These are phyloP conservation scores for Trichoderma sp. DNA, from an alignment of 2,329 filamentous ascomycete species.

Conservation along the genomic window DNA sequence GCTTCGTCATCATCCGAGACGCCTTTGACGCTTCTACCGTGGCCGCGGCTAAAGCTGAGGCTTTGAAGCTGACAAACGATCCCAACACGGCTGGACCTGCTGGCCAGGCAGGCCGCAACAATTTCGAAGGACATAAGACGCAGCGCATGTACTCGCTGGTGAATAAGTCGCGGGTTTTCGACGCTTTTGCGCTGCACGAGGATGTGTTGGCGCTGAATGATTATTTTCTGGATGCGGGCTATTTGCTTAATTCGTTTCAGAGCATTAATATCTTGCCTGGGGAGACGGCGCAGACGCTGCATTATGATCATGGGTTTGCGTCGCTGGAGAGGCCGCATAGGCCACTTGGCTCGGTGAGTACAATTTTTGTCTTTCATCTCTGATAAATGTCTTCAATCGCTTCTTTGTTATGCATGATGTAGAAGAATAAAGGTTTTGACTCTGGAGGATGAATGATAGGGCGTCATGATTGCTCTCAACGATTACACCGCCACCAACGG, in stretches of 20 bases:
- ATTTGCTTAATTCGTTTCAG: conserved; percentile 42
- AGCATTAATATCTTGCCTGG: conserved; percentile 46
- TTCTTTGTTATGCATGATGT: not conserved
- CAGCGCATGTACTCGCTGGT: conserved; percentile 45
- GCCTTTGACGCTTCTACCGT: conserved; percentile 41
- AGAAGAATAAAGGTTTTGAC: not conserved
- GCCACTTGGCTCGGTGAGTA: conserved; percentile 41
- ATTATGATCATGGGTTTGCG: conserved; percentile 41
- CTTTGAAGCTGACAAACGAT: conserved; percentile 34
- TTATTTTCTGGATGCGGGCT: conserved; percentile 46
- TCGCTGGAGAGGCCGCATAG: conserved; percentile 41
- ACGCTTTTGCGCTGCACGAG: conserved; percentile 43
- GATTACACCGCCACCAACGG: conserved; percentile 42
- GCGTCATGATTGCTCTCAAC: conserved; percentile 40
- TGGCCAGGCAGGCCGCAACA: conserved; percentile 40
- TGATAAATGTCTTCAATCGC: too few relatives aligned
- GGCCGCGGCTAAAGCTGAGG: conserved; percentile 32
- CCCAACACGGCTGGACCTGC: conserved; percentile 34
- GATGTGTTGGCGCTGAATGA: conserved; percentile 46
- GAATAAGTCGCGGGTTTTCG: conserved; percentile 45
- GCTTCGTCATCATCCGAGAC: conserved; percentile 43
- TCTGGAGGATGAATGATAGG: conserved; percentile 26
- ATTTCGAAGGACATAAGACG: conserved; percentile 45
- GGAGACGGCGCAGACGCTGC: conserved; percentile 44
- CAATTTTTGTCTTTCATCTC: too few relatives aligned